Evolutionary conservation across 2,329 filamentous ascomycete species (phyloP), one percentile per base, ranked within the genome.

Genomic region (Teratosphaeria epicoccoides): DNA sequence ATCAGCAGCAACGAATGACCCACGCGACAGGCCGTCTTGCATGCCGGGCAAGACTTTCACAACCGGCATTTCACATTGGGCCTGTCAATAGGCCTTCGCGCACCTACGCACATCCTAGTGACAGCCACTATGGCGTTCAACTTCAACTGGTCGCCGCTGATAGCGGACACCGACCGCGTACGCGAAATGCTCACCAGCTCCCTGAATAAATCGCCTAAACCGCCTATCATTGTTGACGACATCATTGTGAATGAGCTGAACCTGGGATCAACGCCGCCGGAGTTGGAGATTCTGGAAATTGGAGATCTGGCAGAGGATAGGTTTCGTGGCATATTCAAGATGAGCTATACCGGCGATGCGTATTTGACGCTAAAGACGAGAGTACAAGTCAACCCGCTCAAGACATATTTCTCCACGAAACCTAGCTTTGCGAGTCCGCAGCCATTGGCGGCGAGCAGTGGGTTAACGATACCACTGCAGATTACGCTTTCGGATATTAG

Each of bases 141-240:
- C 78, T 98, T 98, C 87, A 97, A 97, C 88, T 98, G 93, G 93
- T 95, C 89, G 80, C 93, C 93, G 67, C 80, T 98, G 60, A 93
- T 94, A 74, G 91, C 91, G 67, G 93, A 97, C 75, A 91, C 88
- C 65, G 82, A 86, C 68, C 85, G 89, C 62, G 91, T 93, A 49
- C 87, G 90, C 70, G 90, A 97, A 69, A 86, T 97, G 70, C 80
- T 98, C 63, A 98, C 93, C 24, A 85, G 87, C 52, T 93, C 93
- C 29, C 78, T 98, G 65, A 98, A 98, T 79, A 97, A 97, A 73
- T 93, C 88, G 50, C 90, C 91, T 37, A 97, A 97, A 67, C 93
- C 93, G 52, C 93, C 93, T 55, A 97, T 97, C 67, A 98, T 98
- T 68, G 93, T 97, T 74, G 93, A 96, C 78, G 93, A 98, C 71